Evolutionary conservation across 139 green algal species (phyloP).

Genomic region (Axilococcus clingmanii): DNA sequence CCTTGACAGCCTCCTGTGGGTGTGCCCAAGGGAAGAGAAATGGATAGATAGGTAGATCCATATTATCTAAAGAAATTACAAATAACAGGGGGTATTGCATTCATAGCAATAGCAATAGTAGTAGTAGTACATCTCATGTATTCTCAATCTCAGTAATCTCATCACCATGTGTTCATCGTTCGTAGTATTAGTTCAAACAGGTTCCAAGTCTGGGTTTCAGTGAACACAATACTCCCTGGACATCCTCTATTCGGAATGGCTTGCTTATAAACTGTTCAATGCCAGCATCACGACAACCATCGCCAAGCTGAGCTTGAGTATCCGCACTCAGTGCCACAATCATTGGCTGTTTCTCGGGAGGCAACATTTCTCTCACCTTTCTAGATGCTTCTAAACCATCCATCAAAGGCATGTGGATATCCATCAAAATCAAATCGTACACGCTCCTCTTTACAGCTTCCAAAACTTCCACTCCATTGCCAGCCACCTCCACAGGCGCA

Average conservation of each 20-base stretch:
- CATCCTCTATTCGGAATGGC: slow-evolving; percentile 60
- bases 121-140: too few species aligned
- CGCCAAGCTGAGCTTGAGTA: slow-evolving; percentile 38
- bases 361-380: slow-evolving; percentile 33
- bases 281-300: slow-evolving; percentile 41
- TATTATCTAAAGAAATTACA: background rate
- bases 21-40: too few species aligned
- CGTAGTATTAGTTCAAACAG: background rate
- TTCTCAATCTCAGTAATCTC: background rate
- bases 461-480: slow-evolving; percentile 47
- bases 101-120: too few species aligned
- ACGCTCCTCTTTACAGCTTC: slow-evolving; percentile 5
- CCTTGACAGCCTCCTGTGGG: too few species aligned
- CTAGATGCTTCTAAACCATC: slow-evolving; percentile 61
- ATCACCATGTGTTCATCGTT: background rate
- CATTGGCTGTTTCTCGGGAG: slow-evolving; percentile 27
- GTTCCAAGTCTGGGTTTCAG: background rate
- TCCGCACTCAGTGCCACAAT: slow-evolving; percentile 63
- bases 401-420: slow-evolving; percentile 49
- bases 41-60: too few species aligned
- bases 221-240: slow-evolving; percentile 41
- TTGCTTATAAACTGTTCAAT: slow-evolving; percentile 65
- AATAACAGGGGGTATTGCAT: background rate
- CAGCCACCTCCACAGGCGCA: slow-evolving; percentile 37
- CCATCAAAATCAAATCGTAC: slow-evolving; percentile 83